Conservation (phyloP, 495 filamentous ascomycete species). For the Aspergillus funiculosus region DNA sequence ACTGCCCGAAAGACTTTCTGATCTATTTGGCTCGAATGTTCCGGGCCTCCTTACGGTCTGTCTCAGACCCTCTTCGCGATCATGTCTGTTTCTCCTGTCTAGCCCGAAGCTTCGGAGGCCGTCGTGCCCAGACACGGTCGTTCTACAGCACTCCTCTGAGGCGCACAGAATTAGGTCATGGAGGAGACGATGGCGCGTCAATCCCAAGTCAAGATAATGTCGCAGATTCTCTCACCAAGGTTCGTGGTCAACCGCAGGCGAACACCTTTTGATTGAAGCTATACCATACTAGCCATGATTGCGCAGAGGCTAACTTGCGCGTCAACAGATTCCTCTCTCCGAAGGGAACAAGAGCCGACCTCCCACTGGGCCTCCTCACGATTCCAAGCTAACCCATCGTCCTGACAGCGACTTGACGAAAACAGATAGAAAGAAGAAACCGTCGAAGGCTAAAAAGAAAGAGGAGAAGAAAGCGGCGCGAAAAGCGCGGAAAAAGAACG, state of each 20-base stretch:
- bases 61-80: slow-evolving; percentile 33
- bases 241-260: not conserved
- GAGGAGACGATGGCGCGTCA: not conserved
- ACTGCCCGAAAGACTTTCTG: slow-evolving; percentile 1
- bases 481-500: slow-evolving; percentile 2
- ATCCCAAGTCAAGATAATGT: not conserved
- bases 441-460: not conserved
- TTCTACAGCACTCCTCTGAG: slow-evolving; percentile 23
- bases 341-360: too few relatives aligned
- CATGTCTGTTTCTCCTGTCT: slow-evolving; percentile 38
- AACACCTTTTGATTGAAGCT: too few relatives aligned
- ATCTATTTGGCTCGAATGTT: slow-evolving; percentile 31
- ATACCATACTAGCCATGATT: too few relatives aligned
- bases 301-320: too few relatives aligned
- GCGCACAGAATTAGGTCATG: not conserved
- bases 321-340: too few relatives aligned
- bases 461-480: not conserved
- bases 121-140: slow-evolving; percentile 23
- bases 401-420: too few relatives aligned
- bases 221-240: not conserved
- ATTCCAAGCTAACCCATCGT: too few relatives aligned
- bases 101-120: slow-evolving; percentile 23
- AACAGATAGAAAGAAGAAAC: not conserved
- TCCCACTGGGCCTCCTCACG: too few relatives aligned
- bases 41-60: slow-evolving; percentile 38